Evolutionary conservation across 441 rosid species (phyloP).

Genomic region (Brassica hybrid): DNA sequence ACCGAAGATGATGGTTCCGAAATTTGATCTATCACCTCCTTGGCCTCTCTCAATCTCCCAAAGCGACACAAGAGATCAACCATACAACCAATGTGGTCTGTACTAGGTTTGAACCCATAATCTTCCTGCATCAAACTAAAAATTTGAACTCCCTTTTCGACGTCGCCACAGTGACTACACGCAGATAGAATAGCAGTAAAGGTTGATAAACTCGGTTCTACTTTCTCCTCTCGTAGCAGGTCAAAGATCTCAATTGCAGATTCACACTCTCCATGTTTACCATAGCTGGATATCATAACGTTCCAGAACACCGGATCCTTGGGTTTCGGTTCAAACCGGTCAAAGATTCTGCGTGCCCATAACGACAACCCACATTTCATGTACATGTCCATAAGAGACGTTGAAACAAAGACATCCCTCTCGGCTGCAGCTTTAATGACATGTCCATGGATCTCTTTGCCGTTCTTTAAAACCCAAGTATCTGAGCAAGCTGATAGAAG

Average conservation of each 20-base stretch:
- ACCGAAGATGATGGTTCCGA: conserved; percentile 41
- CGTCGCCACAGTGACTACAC: conserved; percentile 56
- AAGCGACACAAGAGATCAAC: conserved; percentile 65
- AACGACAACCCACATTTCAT: conserved; percentile 65
- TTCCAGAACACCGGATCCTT: conserved; percentile 77
- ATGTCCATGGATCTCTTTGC: conserved; percentile 68
- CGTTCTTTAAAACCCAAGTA: conserved; percentile 51
- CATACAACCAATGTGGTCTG: conserved; percentile 61
- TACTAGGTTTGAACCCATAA: conserved; percentile 45
- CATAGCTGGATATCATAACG: conserved; percentile 73
- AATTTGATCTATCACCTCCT: conserved; percentile 50
- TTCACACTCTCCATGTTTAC: conserved; percentile 64
- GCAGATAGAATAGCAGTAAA: conserved; percentile 52
- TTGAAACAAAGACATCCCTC: conserved; percentile 53
- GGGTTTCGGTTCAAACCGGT: conserved; percentile 55
- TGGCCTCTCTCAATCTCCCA: conserved; percentile 65
- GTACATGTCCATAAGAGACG: conserved; percentile 66
- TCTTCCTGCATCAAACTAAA: conserved; percentile 47
- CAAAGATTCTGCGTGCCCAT: conserved; percentile 54
- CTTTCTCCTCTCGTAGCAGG: conserved; percentile 48
- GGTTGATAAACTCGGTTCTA: conserved; percentile 64
- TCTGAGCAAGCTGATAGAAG: conserved; percentile 69
- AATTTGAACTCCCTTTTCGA: conserved; percentile 47
- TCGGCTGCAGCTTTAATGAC: conserved; percentile 48
- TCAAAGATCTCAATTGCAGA: conserved; percentile 59